A percentile compares a stretch with the other conserved stretches of the same genome.
Conservation (phyloP, 164 flowering plant genomes). For the Annona cherimola region DNA sequence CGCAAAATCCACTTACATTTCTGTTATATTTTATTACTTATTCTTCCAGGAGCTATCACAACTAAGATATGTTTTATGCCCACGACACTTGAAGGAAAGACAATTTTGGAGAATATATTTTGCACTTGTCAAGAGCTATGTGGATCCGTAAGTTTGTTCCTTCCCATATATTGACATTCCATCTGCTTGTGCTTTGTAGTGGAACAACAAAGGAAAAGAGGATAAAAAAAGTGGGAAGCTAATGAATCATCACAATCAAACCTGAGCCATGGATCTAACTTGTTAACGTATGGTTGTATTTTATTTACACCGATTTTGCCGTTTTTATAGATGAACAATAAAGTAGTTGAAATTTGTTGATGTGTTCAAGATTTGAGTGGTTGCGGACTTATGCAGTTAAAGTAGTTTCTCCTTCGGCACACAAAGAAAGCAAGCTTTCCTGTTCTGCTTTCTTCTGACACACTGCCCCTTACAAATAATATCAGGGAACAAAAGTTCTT, state of each 20-base stretch:
- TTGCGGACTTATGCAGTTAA: not conserved
- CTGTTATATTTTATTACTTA: not conserved
- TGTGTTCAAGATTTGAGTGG: not conserved
- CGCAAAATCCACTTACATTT: not conserved
- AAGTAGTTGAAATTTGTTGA: too few species aligned
- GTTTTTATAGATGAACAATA: not conserved
- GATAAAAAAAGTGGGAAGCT: not conserved
- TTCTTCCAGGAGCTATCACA: constrained; percentile 69
- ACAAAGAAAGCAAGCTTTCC: not conserved
- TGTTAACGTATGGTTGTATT: not conserved
- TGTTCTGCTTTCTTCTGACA: not conserved
- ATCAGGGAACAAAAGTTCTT: too few species aligned
- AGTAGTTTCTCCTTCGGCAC: not conserved
- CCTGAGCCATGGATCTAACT: not conserved
- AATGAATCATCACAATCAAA: not conserved
- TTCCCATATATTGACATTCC: not conserved
- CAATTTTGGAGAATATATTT: constrained; percentile 90
- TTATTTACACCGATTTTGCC: not conserved
- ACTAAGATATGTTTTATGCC: constrained; percentile 79
- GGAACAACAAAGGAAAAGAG: not conserved
- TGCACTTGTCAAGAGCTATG: constrained; percentile 65
- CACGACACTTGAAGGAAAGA: constrained; percentile 77
- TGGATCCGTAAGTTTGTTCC: constrained; percentile 60
- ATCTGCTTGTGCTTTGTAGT: not conserved
- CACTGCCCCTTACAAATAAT: too few species aligned